Evolutionary conservation across 2,329 filamentous ascomycete genomes (phyloP), one percentile per base, ranked within the genome.

Genomic region (Berkeleyomyces rouxiae): DNA sequence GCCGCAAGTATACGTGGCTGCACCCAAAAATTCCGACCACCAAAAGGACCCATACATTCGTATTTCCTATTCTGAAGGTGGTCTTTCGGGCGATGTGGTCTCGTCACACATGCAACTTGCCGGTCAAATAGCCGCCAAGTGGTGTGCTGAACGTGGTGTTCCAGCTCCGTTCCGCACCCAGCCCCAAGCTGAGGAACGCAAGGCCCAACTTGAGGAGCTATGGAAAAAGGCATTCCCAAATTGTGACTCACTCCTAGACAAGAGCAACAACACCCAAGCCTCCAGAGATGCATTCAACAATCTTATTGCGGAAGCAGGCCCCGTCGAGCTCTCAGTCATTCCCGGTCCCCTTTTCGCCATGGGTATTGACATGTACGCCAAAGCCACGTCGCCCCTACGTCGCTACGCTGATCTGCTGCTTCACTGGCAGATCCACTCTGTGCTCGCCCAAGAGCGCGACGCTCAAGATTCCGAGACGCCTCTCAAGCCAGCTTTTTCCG

Each of bases 371-470:
- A 79, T 80, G 72, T 85, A 86, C 70, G 74, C 80, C 64, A 85
- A 84, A 67, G 79, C 79, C 46, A 87, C 84, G 6, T 84, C 81
- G 59, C 84, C 84, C 16, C 75, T 87, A n/a, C 81, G 84, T 42
- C 79, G 84, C 51, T 86, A 79, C 71, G 72, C 75, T 4, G 84
- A 87, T 70, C 72, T 87, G 57, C 69, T 87, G 40, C 77, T 80
- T 1, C 83, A 86, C 72, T 86, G 82, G 81, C 83, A 87, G 70
- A 80, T 87, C 65, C 79, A 85, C 68, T 79, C 78, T 2, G 78
- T 81, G 7, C 72, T 87, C 40, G 72, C 74, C 11, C 71, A 76
- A 64, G 77, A 79, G 67, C 73, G 76, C 7, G 65, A 33, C 63
- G 68, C 39, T 9, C n/a, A 16, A 70, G 16, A 64, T 69, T 4